These are phyloP conservation scores for Diaporthe sp. DNA, from an alignment of 2,329 filamentous ascomycete species.

Conservation along the genomic window DNA sequence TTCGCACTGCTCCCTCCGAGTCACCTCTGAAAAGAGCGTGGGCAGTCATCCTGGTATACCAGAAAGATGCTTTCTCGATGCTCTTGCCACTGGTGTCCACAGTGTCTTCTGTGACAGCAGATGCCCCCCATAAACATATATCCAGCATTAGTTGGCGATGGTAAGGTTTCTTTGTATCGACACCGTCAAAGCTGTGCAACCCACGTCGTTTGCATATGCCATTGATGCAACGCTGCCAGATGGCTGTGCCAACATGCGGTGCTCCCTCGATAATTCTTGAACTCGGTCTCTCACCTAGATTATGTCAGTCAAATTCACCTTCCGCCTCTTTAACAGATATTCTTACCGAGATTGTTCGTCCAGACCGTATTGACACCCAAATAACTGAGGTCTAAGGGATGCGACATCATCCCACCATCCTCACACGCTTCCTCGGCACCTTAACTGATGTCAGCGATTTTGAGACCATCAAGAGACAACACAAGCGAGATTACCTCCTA, in stretches of 20 bases:
- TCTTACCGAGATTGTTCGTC: conserved; percentile 75
- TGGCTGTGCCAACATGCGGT: conserved; percentile 60
- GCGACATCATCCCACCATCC: conserved; percentile 78
- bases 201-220: conserved; percentile 74
- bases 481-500: conserved; percentile 68
- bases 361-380: conserved; percentile 81
- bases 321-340: conserved; percentile 39
- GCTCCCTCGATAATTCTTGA: conserved; percentile 60
- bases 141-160: conserved; percentile 83
- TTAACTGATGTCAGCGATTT: conserved; percentile 47
- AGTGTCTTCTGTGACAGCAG: conserved; percentile 76
- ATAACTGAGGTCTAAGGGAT: conserved; percentile 80
- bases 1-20: conserved; percentile 76
- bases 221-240: conserved; percentile 75
- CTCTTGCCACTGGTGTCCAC: conserved; percentile 58
- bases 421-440: conserved; percentile 75
- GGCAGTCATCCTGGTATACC: conserved; percentile 81
- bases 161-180: conserved; percentile 74
- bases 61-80: conserved; percentile 65
- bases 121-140: conserved; percentile 80
- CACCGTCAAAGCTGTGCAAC: conserved; percentile 74
- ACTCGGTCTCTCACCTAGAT: conserved; percentile 38
- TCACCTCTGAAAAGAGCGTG: conserved; percentile 82
- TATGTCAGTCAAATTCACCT: background rate
- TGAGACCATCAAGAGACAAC: background rate